Evolutionary conservation across 192 early-diverging fungal genomes (phyloP), one percentile per base, ranked within the genome.

Genomic region (Entomortierella beljakovae): DNA sequence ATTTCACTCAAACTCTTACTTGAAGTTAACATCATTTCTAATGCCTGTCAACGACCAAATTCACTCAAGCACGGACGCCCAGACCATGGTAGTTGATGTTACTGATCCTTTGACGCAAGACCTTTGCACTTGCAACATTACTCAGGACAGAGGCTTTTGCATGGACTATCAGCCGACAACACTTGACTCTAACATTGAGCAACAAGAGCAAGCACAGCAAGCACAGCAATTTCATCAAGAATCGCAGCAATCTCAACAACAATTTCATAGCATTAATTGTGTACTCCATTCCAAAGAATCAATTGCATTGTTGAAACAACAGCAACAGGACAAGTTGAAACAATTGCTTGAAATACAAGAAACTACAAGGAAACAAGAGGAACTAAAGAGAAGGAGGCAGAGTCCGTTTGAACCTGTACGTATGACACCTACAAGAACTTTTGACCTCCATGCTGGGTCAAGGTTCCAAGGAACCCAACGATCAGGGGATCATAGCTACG

Each of bases 391-490:
- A 23, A 48, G 46, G 51, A 50, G 32, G 42, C 18, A 23, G 1
- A 49, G 60, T 40, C 71, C 74, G 1, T 77, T 69, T 54, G 60
- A 48, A 5, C 61, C 76, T 0, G 54, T 71, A 6, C 60, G 82
- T n/a, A 53, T 76, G 51, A 11, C 53, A 16, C 71, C 82, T 0
- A 57, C 67, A 28, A 65, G 55, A 9, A 75, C 76, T 16, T 80
- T 72, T 60, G 70, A 80, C 42, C 84, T 94, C 23, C 92, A 88
- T 63, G 80, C 87, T 8, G 92, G 92, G 33, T 87, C 87, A 23
- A 66, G 67, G 38, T 94, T 94, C 67, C 83, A 70, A 40, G 93
- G 93, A 11, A 82, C 86, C 35, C 93, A 94, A 64, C 83, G 84
- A 61, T 89, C 88, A 43, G 87, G 85, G 10, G 70, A 82, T 9